These are phyloP conservation scores for Hysterium pulicare DNA, from an alignment of 2,329 filamentous ascomycete genomes.

Conservation along the genomic window DNA sequence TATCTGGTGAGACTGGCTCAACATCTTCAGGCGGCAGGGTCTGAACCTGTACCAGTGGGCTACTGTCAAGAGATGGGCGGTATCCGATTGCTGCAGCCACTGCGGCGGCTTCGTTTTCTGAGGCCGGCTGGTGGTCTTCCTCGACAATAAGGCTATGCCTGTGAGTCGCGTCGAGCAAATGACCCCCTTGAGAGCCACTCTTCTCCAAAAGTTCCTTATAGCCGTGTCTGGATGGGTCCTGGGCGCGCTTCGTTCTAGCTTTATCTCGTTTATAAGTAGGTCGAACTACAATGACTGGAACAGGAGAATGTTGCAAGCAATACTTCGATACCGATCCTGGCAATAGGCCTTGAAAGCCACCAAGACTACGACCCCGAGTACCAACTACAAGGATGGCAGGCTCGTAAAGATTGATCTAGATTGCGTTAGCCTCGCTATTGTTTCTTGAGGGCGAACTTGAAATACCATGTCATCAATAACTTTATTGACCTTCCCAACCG, in stretches of 20 bases:
- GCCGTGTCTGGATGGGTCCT: constrained; percentile 70
- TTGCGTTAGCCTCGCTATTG: constrained; percentile 5
- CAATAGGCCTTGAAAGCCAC: constrained; percentile 80
- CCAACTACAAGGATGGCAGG: constrained; percentile 89
- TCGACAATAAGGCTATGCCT: constrained; percentile 44
- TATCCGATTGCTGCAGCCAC: constrained; percentile 50
- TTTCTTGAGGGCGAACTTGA: too few relatives aligned
- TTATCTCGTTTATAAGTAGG: constrained; percentile 84
- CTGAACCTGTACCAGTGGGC: constrained; percentile 26
- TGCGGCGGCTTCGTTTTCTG: constrained; percentile 49
- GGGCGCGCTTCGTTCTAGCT: constrained; percentile 80
- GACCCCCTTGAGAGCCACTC: constrained; percentile 50
- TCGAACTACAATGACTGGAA: constrained; percentile 88
- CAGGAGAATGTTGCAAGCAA: constrained; percentile 87
- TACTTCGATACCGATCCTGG: constrained; percentile 92
- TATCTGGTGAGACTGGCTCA: not conserved
- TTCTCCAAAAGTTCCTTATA: constrained; percentile 76
- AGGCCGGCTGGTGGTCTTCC: constrained; percentile 29
- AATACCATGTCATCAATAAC: constrained; percentile 84
- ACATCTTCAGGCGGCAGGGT: too few relatives aligned
- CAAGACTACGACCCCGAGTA: constrained; percentile 78
- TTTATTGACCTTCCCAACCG: constrained; percentile 82
- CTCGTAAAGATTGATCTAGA: constrained; percentile 83
- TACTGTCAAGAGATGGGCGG: constrained; percentile 26
- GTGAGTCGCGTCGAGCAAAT: constrained; percentile 51